Evolutionary conservation across 768 basidiomycete genomes (phyloP), one percentile per base, ranked within the genome.

Genomic region (Boletus sp.): DNA sequence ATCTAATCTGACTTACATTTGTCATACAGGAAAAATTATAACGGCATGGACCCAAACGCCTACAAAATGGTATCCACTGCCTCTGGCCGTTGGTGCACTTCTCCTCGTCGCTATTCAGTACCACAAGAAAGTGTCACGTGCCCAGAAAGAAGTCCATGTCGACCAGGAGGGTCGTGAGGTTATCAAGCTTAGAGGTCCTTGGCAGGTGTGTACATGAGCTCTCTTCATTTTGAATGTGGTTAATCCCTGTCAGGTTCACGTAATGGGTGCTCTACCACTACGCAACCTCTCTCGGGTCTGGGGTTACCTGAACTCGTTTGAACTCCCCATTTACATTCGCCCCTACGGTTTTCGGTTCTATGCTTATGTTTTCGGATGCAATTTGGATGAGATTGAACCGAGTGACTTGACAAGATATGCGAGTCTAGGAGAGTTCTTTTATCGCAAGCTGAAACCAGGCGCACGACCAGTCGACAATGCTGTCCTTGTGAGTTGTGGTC

Each of bases 351-450:
- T 94, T 77, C 83, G 84, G 56, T 66, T 95, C 47, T 99, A 98
- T 69, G 83, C 93, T 17, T 83, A 77, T 64, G 79, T 85, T n/a
- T 99, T 99, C 66, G 93, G 92, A 28, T 97, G 94, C 77, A 89
- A 98, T 77, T 80, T 99, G 57, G 85, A 92, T 57, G 97, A 99
- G 71, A 87, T 93, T 12, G 93, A 94, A 37, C 83, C 80, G 1
- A 68, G 76, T 12, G 92, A 97, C 75, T 78, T 99, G 56, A 81
- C 70, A n/a, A 69, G 80, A 52, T 99, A 98, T 70, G 80, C 80
- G 1, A 89, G 86, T 70, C 79, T 99, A n/a, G 95, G 95, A 36
- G 92, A 89, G 20, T 99, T 99, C 75, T 98, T 99, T 77, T 95
- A 97, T 72, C 80, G 97, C 33, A 83, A 83, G 61, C 80, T 99